These are phyloP conservation scores for Geotrichum candidum DNA, from an alignment of 1,139 yeast genomes.

Conservation along the genomic window DNA sequence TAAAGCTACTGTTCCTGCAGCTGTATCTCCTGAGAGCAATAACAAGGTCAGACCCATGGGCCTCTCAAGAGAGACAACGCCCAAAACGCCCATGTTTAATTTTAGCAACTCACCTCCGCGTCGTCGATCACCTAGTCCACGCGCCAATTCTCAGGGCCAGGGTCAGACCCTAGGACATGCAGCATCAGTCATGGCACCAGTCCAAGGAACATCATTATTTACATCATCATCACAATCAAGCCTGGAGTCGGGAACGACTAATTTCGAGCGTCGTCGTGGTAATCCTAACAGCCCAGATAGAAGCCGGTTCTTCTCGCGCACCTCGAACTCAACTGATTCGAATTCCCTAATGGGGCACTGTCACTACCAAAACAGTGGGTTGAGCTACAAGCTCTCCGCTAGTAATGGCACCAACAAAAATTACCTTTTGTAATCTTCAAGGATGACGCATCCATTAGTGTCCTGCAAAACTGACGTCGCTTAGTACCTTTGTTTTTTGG, in stretches of 20 bases:
- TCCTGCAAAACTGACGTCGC: conserved; percentile 29
- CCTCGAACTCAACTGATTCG: conserved; percentile 23
- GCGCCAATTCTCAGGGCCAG: background rate
- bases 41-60: background rate
- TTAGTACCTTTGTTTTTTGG: conserved; percentile 28
- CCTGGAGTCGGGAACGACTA: background rate
- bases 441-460: background rate
- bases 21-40: background rate
- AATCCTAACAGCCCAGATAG: background rate
- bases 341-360: background rate
- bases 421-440: background rate
- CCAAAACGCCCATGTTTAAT: background rate
- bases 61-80: background rate
- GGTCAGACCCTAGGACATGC: background rate
- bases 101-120: background rate
- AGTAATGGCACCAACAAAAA: background rate
- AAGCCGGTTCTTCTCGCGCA: conserved; percentile 28
- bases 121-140: background rate
- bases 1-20: background rate
- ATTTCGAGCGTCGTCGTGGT: background rate
- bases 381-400: background rate
- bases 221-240: conserved; percentile 20
- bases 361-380: background rate
- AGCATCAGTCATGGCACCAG: background rate
- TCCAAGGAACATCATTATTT: background rate